Percentiles rank a stretch among this genome's conserved stretches.
Conservation (phyloP, 768 basidiomycete genomes). For the Psilocybe tampanensis region DNA sequence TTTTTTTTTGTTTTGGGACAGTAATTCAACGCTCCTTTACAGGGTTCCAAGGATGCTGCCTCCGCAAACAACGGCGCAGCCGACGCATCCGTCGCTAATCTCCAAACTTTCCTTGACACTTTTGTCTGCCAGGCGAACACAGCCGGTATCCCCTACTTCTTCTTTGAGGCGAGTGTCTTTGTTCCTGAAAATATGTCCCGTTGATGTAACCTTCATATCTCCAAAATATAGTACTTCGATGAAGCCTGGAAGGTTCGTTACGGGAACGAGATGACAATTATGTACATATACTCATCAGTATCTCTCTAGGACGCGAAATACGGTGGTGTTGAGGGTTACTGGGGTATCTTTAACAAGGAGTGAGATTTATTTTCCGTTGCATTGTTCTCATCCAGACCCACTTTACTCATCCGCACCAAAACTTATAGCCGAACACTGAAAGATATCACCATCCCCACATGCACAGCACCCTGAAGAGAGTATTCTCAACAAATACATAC, state of each 20-base stretch:
- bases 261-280: background rate
- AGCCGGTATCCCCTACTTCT: constrained; percentile 83
- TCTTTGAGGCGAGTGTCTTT: constrained; percentile 61
- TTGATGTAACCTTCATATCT: background rate
- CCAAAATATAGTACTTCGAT: constrained; percentile 58
- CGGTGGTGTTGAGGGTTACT: constrained; percentile 78
- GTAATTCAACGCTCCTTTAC: background rate
- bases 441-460: constrained; percentile 64
- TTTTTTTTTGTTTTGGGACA: background rate
- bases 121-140: constrained; percentile 90
- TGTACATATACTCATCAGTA: background rate
- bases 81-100: constrained; percentile 56
- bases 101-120: constrained; percentile 79
- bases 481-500: too few species aligned
- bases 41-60: constrained; percentile 59
- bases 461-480: constrained; percentile 35
- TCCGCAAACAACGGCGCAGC: constrained; percentile 71
- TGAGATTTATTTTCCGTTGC: constrained; percentile 25
- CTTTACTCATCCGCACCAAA: background rate
- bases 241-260: constrained; percentile 67
- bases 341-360: constrained; percentile 51
- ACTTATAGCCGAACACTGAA: constrained; percentile 66
- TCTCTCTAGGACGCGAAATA: constrained; percentile 45
- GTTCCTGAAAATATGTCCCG: background rate
- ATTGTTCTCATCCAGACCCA: background rate